These are phyloP conservation scores for Aspergillus carbonarius DNA, from an alignment of 2,329 filamentous ascomycete species.

Conservation along the genomic window DNA sequence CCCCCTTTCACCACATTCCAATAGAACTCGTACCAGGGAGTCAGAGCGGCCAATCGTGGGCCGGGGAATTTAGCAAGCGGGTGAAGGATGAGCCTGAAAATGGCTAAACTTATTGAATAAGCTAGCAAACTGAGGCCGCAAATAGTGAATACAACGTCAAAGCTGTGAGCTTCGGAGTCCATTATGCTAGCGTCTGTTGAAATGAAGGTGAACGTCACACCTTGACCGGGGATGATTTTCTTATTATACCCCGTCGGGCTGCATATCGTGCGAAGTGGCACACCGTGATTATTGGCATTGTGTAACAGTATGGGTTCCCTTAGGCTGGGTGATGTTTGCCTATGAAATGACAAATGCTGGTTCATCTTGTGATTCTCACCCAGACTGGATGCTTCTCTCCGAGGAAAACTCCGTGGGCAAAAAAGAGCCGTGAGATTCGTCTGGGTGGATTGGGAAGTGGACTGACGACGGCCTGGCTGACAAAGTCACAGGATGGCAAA, in stretches of 20 bases:
- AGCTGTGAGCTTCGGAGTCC: background rate
- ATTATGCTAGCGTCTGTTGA: background rate
- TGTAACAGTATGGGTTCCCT: background rate
- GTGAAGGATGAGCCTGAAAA: conserved; percentile 28
- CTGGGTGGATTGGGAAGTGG: background rate
- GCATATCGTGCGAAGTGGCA: background rate
- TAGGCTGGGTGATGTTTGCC: background rate
- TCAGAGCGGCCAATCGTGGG: conserved; percentile 32
- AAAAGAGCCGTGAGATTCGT: no score
- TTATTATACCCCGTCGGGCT: background rate
- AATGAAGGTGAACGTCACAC: background rate
- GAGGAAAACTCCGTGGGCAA: no score
- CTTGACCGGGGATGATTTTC: background rate
- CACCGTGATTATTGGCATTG: background rate
- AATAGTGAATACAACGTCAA: background rate
- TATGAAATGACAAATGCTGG: background rate
- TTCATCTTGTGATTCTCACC: background rate
- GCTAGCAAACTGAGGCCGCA: background rate
- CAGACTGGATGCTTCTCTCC: no score
- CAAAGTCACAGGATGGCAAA: no score
- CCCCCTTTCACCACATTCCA: conserved; percentile 35
- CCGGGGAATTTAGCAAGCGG: conserved; percentile 35
- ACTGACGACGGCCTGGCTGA: background rate
- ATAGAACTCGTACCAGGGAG: conserved; percentile 36
- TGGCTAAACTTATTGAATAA: background rate